Base-by-base conservation (phyloP, 495 filamentous ascomycete species). In the Articulospora tetracladia region DNA sequence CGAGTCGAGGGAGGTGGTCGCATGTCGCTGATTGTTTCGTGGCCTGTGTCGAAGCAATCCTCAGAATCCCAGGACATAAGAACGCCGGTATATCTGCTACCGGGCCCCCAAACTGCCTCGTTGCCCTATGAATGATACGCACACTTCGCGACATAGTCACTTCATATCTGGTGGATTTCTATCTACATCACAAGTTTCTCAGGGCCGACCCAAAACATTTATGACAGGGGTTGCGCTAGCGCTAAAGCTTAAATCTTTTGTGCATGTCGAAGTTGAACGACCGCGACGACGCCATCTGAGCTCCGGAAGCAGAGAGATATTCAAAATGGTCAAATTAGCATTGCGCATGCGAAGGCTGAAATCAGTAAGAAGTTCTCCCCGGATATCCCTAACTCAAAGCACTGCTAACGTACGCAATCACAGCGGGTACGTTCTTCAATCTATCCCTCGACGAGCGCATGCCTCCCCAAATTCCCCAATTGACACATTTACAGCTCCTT, bases 291-390 rank as follows among this genome's bases (percentile, higher is more conserved):
- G 26, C 17, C 27, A 23, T 3, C 24, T 30, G 22, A 15, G 23
- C 22, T 30, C n/a, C 25, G 7, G 3, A 15, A 28, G 17, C 25
- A 55, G 17, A 24, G 25, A 22, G 28, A 51, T 24, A 27, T 46
- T 58, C 63, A 85, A 75, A 55, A 96, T 94, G 91, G 89, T 93
- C 66, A 87, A 85, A 71, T 72, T 93, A 65, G 75, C 86, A 70
- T 83, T 82, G 72, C 90, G 93, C 54, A 89, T 92, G 84, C 79
- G 86, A 69, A 87, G 85, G 76, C 76, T 96, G 73, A 84, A 82
- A 74, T 76, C 81, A 70, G 91, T 95, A 81, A 77, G 88, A 20
- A 24, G 15, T 15, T 30, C 17, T 28, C 15, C 13, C n/a, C 28
- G 13, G 11, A 24, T 27, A 7, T 11, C 17, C 22, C 22, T 55